Base-by-base conservation (phyloP, 352 stramenopile genomes). In the Globisporangium takayamanum region DNA sequence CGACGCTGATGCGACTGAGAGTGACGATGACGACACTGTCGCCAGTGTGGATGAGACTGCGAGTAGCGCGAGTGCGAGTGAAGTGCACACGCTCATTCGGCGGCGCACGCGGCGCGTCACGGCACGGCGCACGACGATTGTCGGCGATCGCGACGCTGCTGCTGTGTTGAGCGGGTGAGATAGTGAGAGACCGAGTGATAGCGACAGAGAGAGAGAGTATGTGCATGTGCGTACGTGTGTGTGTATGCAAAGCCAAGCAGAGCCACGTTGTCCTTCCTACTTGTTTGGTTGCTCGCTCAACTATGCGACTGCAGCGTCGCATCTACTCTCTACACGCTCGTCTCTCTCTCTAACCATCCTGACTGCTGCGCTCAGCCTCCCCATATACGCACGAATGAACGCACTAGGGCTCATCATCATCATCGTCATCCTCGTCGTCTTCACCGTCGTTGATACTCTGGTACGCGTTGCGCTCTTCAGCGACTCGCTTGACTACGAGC, bases 401-500 rank as follows among this genome's bases (percentile, higher is more conserved):
- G 33, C 33, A 12, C 33, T 39, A 39, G 33, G 2, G 11, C 10
- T 15, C 10, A 2, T 51, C 26, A 15, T n/a, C 25, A 37, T 55
- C 55, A 51, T 10, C 46, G 49, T 36, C 39, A 20, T 72, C 61
- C 6, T 61, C 58, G 16, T 57, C 47, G 6, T 67, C 57, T 2
- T 66, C 39, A 41, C 50, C 58, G 4, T 14, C 68, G 28, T 67
- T 62, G 22, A 73, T 67, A 41, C 57, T 59, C 5, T 60, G 58
- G 16, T 84, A 76, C 44, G 74, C 65, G 22, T 59, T 60, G 44
- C 20, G 44, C 18, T 11, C 36, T 5, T 37, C 49, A 36, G 71
- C 55, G 42, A 70, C 60, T 15, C 80, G 77, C 66, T 89, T 92
- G 39, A 94, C 84, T 18, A 94, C 84, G 37, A 94, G 66, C 62